Evolutionary conservation across 768 basidiomycete species (phyloP), one percentile per base, ranked within the genome.

Genomic region (Tylopilus vinaceipallidus): DNA sequence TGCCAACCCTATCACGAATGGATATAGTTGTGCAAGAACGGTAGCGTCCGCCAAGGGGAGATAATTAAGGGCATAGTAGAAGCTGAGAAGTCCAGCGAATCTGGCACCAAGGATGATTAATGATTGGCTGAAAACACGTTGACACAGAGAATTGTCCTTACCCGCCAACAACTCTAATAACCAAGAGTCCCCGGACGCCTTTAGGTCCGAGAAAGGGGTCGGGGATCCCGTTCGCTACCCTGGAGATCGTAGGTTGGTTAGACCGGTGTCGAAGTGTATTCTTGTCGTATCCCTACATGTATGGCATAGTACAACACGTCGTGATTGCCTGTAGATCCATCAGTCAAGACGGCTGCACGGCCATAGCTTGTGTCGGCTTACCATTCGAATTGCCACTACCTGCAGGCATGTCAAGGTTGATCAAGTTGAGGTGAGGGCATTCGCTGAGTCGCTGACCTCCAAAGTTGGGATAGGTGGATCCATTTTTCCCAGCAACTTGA

Each of bases 1-100:
- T 6, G 81, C 70, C 8, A 88, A 62, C 0, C 80, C 82, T 0
- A 83, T 86, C 34, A 74, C 73, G 45, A 84, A 76, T 0, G 92
- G 92, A 1, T 77, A 65, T 4, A 94, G 71, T 70, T 92, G 94
- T 0, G 83, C 82, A 38, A 95, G 70, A 4, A 88, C 86, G 0
- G 82, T 84, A 0, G 88, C 81, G 62, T 94, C 91, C 1, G 86
- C 85, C 0, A 94, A 72, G 0, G 87, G 86, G 4, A 93, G 75
- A 65, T 85, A 88, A 64, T 82, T 75, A 11, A 91, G 69, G 1
- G 87, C 81, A 59, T 80, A 86, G 63, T 86, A 88, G n/a, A 80
- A 70, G 14, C 83, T 81, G 49, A 80, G 81, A 6, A 91, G 67
- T 4, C 84, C 85, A 45, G 89, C 77, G 64, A 91, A 95, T 85